phyloP scores from a whole-genome alignment of 2,329 filamentous ascomycete genomes.

The Pseudopyrenochaeta lycopersici region DNA sequence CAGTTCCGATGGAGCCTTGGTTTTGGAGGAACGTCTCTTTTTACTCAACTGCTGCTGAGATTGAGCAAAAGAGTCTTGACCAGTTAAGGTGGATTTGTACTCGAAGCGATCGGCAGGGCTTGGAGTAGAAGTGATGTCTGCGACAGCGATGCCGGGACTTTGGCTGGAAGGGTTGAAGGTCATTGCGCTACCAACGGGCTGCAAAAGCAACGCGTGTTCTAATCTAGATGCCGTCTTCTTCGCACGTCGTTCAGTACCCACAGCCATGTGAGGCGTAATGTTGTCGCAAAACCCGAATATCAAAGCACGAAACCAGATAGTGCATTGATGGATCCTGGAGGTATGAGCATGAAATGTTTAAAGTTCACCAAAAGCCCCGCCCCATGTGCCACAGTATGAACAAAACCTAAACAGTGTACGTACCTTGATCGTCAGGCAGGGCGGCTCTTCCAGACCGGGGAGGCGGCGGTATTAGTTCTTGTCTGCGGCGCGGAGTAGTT shows the following conservation, averaged over 20 bases:
- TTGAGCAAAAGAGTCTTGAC: constrained; percentile 25
- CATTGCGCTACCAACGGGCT: constrained; percentile 44
- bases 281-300: constrained; percentile 38
- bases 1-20: constrained; percentile 50
- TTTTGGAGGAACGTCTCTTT: constrained; percentile 51
- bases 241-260: constrained; percentile 46
- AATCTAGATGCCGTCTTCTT: constrained; percentile 45
- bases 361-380: constrained; percentile 31
- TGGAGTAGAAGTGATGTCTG: constrained; percentile 31
- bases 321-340: constrained; percentile 41
- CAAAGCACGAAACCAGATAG: constrained; percentile 28
- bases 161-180: constrained; percentile 43
- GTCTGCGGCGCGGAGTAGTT: constrained; percentile 38
- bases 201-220: constrained; percentile 44
- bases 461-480: constrained; percentile 45
- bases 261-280: constrained; percentile 49
- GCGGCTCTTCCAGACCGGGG: constrained; percentile 45
- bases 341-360: constrained; percentile 41
- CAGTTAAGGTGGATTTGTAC: constrained; percentile 26
- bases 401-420: constrained; percentile 31
- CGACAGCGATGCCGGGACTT: constrained; percentile 35
- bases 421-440: constrained; percentile 40
- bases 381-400: constrained; percentile 18
- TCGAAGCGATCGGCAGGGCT: constrained; percentile 32
- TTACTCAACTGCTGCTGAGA: constrained; percentile 40